Evolutionary conservation across 2,329 filamentous ascomycete species (phyloP).

Genomic region (Mycogone perniciosa): DNA sequence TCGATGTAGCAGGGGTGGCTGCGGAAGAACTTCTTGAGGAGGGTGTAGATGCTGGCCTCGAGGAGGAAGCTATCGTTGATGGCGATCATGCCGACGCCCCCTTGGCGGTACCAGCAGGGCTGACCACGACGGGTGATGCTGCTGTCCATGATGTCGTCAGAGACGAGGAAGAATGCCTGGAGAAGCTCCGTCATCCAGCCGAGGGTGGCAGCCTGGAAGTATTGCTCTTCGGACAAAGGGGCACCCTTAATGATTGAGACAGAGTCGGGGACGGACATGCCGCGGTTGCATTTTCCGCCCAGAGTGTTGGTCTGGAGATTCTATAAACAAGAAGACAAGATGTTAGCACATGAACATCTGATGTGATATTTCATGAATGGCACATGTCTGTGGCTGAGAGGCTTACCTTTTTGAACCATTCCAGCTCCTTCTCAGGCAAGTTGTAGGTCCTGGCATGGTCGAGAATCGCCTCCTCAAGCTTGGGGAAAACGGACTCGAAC

Average conservation of each 20-base stretch:
- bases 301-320: constrained; percentile 75
- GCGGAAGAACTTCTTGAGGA: constrained; percentile 92
- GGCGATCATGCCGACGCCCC: constrained; percentile 86
- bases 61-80: constrained; percentile 99
- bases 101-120: constrained; percentile 93
- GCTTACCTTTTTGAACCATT: constrained; percentile 78
- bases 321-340: neutral
- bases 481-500: constrained; percentile 86
- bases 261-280: constrained; percentile 95
- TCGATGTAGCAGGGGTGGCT: constrained; percentile 82
- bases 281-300: constrained; percentile 97
- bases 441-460: constrained; percentile 76
- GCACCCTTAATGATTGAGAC: constrained; percentile 68
- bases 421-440: constrained; percentile 69
- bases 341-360: too few relatives aligned
- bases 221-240: constrained; percentile 71
- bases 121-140: constrained; percentile 90
- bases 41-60: constrained; percentile 80
- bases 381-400: neutral
- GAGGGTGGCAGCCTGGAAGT: constrained; percentile 79
- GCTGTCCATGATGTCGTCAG: constrained; percentile 97
- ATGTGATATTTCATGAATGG: neutral
- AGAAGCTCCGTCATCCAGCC: constrained; percentile 98
- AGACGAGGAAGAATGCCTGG: constrained; percentile 97
- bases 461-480: constrained; percentile 75